Evolutionary conservation across 768 basidiomycete species (phyloP), one percentile per base, ranked within the genome.

Genomic region (Sutorius australiensis): DNA sequence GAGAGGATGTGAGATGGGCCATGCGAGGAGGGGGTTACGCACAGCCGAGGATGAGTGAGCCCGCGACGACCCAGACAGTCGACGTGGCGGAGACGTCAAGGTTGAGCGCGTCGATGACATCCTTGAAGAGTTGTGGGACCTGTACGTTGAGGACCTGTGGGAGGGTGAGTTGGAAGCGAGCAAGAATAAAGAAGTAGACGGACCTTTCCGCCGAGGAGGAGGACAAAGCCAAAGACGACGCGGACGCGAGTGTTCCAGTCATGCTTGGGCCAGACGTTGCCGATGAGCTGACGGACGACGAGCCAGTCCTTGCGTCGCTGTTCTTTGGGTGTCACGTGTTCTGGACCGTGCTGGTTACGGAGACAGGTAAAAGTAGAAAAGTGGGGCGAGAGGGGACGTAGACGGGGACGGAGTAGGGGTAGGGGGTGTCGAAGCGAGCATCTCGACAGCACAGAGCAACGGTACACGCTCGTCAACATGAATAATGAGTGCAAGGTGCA

Each of bases 41-140:
- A 98, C 97, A 99, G 44, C 93, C 95, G 36, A 94, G 73, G 50
- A 99, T 82, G 51, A 92, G 74, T 2, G 89, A 83, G n/a, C 97
- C 97, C 0, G 87, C 92, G 21, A 99, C 75, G 3, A 94, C 77
- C 90, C 93, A 95, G 3, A 91, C 92, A 0, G 95, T 93, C 5
- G 86, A 81, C 7, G 77, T 67, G 12, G 83, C 71, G 12, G 86
- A 81, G 32, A 97, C 76, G 27, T 89, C 84, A 31, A 98, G 75
- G 62, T 98, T 97, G 56, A 99, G 75, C 1, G 89, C 71, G 67
- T 99, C 95, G 48, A 99, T 84, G 39, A 99, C 81, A 27, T 78
- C 71, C 72, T 98, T 98, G 81, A 99, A 99, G 55, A 98, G 74
- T 59, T 92, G 81, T 0, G 97, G 97, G n/a, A 99, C 95, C 78